Base-by-base conservation (phyloP, 2,329 filamentous ascomycete genomes). In the Dothidotthia symphoricarpi region DNA sequence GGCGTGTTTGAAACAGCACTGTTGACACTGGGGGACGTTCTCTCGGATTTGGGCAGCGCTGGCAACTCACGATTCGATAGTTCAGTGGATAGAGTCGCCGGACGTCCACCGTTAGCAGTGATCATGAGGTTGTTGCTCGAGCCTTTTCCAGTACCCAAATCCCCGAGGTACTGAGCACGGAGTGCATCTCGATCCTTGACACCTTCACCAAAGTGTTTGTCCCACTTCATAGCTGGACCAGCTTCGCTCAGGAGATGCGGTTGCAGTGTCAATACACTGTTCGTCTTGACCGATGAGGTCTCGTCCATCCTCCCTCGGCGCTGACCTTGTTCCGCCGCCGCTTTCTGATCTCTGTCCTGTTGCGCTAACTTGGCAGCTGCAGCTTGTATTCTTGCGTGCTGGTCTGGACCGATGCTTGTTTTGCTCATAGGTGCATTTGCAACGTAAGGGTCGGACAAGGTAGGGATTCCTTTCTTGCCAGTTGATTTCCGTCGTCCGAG, bases 151-250 rank as follows among this genome's bases (percentile, higher is more conserved):
- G 85, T 82, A 49, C 76, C 80, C 31, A 71, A 73, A 60, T 94
- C 83, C 30, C 81, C 80, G 34, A 97, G 75, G 66, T 97, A 97
- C n/a, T 87, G 82, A 48, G 88, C 82, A 36, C 89, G 83, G 46
- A 95, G 84, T 6, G 84, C 76, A 57, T 93, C 83, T 69, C 93
- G 94, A 57, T 89, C 89, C 77, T 91, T 85, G 3, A 85, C 77
- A 55, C 91, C 84, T 71, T 95, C 95, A 69, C 97, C 93, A 63
- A 96, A 97, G 56, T 88, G 89, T 66, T 81, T 94, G 22, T 91
- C 88, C 93, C 93, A 98, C 67, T 95, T 95, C 83, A 98, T 85
- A 1, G 93, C 93, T 16, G 89, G 86, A 7, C 86, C 93, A 13
- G 90, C 91, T 64, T 95, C 93, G 36, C 77, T 88, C 57, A 90